Evolutionary conservation across 108 stramenopile species (phyloP).

Genomic region (Nitzschia palea): DNA sequence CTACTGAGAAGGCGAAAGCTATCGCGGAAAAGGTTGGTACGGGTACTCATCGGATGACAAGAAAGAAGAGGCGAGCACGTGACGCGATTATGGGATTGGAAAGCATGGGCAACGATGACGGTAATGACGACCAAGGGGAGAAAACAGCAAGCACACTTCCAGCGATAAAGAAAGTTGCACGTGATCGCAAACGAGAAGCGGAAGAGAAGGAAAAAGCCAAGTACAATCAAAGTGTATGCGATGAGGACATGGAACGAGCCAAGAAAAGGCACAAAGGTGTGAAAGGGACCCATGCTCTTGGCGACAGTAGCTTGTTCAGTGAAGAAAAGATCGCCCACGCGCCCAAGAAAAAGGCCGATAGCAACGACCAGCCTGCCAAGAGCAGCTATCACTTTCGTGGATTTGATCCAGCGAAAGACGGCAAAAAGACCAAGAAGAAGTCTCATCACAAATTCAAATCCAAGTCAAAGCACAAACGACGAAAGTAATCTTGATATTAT

Average conservation of each 20-base stretch:
- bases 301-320: conserved; percentile 75
- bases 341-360: conserved; percentile 46
- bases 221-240: conserved; percentile 31
- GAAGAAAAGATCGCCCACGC: conserved; percentile 70
- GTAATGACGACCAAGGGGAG: conserved; percentile 42
- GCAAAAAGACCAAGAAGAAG: conserved; percentile 53
- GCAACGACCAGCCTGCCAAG: conserved; percentile 41
- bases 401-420: conserved; percentile 51
- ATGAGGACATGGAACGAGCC: conserved; percentile 38
- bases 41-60: conserved; percentile 84
- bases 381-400: conserved; percentile 61
- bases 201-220: conserved; percentile 28
- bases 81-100: conserved; percentile 53
- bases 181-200: conserved; percentile 27
- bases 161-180: conserved; percentile 22
- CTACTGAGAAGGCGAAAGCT: conserved; percentile 57
- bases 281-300: conserved; percentile 58
- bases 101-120: conserved; percentile 41
- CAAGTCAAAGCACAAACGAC: conserved; percentile 68
- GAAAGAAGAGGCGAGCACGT: conserved; percentile 84
- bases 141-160: conserved; percentile 22
- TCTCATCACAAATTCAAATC: conserved; percentile 73
- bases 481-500: conserved; percentile 10
- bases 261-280: conserved; percentile 50
- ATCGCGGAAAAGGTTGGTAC: conserved; percentile 80